phyloP scores from a whole-genome alignment of 2,329 filamentous ascomycete species.

The Aspergillus sp. region DNA sequence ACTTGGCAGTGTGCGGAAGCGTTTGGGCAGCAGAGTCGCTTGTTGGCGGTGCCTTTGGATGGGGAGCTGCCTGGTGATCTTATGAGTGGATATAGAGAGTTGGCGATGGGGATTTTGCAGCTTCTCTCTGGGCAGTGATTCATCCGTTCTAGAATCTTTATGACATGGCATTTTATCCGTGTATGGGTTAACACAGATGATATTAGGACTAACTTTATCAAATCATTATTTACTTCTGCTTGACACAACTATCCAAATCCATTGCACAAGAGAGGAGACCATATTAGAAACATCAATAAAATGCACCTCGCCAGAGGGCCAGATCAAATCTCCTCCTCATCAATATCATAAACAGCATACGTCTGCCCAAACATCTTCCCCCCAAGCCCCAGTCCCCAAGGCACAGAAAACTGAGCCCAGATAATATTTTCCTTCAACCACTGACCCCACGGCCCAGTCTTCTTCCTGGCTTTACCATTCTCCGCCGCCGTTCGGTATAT shows the following conservation, averaged over 20 bases:
- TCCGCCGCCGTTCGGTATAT: conserved; percentile 23
- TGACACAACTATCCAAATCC: no score
- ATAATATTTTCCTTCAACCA: conserved; percentile 27
- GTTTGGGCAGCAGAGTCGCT: conserved; percentile 10
- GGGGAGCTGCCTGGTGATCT: conserved; percentile 1
- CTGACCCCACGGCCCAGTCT: conserved; percentile 23
- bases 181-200: no score
- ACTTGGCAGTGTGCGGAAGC: conserved; percentile 19
- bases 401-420: conserved; percentile 16
- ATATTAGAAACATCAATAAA: no score
- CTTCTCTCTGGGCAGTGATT: no score
- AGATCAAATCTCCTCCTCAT: conserved; percentile 14
- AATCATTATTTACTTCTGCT: no score
- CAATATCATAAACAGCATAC: conserved; percentile 33
- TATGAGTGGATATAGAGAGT: conserved; percentile 9
- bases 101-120: conserved; percentile 35
- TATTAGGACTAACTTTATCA: no score
- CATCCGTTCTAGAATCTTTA: no score
- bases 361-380: conserved; percentile 21
- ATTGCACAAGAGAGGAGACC: no score
- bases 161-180: no score
- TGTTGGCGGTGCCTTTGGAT: conserved; percentile 5
- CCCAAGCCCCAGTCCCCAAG: conserved; percentile 20
- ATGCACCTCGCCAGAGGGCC: no score
- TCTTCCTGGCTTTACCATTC: conserved; percentile 26